Conservation (phyloP, 176 grass and related monocot species). For the Oryza australiensis region DNA sequence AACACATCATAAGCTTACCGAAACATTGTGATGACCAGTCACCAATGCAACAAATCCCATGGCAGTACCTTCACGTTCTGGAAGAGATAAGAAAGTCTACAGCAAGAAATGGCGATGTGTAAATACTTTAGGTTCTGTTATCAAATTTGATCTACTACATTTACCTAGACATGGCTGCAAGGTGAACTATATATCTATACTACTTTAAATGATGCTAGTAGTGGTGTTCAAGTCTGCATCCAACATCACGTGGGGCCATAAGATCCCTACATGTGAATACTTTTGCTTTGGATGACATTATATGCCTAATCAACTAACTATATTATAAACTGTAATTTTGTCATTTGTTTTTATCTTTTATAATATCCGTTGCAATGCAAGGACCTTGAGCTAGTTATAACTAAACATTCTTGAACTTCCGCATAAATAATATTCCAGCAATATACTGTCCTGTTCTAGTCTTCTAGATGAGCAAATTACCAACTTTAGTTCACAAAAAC, state of each 20-base stretch:
- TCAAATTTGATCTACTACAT: constrained; percentile 21
- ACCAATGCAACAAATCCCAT: constrained; percentile 68
- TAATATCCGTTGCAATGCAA: too few species aligned
- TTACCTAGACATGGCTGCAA: neutral
- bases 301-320: too few species aligned
- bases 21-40: constrained; percentile 52
- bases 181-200: constrained; percentile 9
- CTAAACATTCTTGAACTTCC: neutral
- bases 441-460: neutral
- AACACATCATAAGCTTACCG: constrained; percentile 44
- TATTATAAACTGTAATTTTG: too few species aligned
- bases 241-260: too few species aligned
- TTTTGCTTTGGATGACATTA: too few species aligned
- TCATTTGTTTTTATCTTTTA: too few species aligned
- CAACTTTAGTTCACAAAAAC: constrained; percentile 9
- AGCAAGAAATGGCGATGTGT: constrained; percentile 27
- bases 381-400: too few species aligned
- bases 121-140: constrained; percentile 1
- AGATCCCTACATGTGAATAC: too few species aligned
- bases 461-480: constrained; percentile 25
- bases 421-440: constrained; percentile 1
- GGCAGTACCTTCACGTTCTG: constrained; percentile 55
- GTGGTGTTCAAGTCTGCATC: too few species aligned
- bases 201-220: too few species aligned
- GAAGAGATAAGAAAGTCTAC: constrained; percentile 78